Base-by-base conservation (phyloP, 495 filamentous ascomycete species). In the Apiosordaria backusii region DNA sequence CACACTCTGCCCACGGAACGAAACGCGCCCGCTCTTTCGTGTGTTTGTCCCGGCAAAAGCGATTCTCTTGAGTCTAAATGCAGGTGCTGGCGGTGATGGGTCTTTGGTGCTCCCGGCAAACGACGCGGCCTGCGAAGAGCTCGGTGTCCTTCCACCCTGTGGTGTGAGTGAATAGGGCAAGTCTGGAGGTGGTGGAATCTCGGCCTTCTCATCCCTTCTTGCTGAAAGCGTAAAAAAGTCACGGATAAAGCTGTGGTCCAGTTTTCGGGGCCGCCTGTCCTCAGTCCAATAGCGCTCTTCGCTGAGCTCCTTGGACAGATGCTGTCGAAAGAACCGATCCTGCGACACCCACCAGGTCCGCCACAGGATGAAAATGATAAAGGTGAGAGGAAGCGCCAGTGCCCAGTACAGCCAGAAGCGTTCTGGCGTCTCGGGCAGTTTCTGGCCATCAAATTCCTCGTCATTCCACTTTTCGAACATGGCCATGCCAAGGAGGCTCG, bases 321-420 rank as follows among this genome's bases (percentile, higher is more conserved):
- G 73, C 6, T 72, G 68, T 9, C 75, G 71, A 61, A 77, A 77
- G 53, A 66, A 72, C 4, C 75, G 69, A 57, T 77, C 75, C 40
- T 77, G 75, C 29, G 70, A 71, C 3, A 77, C 75, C 75, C 75
- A 77, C 75, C 75, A 77, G 24, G 70, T 71, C 13, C 75, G 75
- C 75, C 75, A 77, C 1, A 7, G 63, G 9, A 68, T 57, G 22
- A 77, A 68, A 50, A 77, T 75, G 18, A 74, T 6, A n/a, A 74
- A 26, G 1, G 73, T 77, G 52, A 77, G 65, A 2, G 75, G 75
- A 15, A 77, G 67, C 0, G 72, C 72, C 50, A 75, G 68, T 18
- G 73, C 71, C 71, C 73, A 77, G 59, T 77, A 77, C 5, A 77
- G 74, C 75, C 75, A 77, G 65, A 77, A 77, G 0, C 67, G 72